Conservation (phyloP, 768 basidiomycete species). For the Tubosaeta sp. region DNA sequence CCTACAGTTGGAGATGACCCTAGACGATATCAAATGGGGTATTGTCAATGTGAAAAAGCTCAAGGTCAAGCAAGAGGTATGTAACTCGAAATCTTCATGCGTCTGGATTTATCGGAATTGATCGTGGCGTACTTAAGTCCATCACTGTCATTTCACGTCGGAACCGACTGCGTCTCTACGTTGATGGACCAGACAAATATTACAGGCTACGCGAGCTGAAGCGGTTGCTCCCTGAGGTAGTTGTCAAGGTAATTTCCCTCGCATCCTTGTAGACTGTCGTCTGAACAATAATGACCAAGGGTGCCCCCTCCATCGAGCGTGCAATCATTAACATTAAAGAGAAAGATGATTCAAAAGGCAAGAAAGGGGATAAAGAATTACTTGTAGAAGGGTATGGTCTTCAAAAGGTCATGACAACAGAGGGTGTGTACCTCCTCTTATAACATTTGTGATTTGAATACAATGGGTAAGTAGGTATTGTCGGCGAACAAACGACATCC, state of each 20-base stretch:
- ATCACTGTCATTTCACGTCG: constrained; percentile 74
- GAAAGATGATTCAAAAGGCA: constrained; percentile 70
- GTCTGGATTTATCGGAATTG: background rate
- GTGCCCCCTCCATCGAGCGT: constrained; percentile 80
- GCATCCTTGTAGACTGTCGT: background rate
- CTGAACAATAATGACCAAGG: constrained; percentile 41
- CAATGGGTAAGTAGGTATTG: constrained; percentile 57
- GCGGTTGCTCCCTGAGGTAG: constrained; percentile 75
- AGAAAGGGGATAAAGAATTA: constrained; percentile 86
- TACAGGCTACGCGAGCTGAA: constrained; percentile 85
- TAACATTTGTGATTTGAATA: background rate
- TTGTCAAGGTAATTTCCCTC: constrained; percentile 68
- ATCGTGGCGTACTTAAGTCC: constrained; percentile 41
- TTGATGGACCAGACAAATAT: constrained; percentile 75
- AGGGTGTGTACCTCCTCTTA: constrained; percentile 50
- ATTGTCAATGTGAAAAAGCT: constrained; percentile 84
- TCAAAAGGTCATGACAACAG: constrained; percentile 94
- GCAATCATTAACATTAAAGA: constrained; percentile 97
- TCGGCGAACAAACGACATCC: constrained; percentile 88
- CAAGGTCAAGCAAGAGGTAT: constrained; percentile 85
- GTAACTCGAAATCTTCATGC: background rate
- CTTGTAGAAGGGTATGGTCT: constrained; percentile 97
- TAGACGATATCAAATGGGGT: constrained; percentile 92
- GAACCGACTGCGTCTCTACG: constrained; percentile 72
- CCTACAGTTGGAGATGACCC: constrained; percentile 77